Evolutionary conservation across 1,284 basidiomycete species (phyloP).

Genomic region (Hortiboletus rubellus): DNA sequence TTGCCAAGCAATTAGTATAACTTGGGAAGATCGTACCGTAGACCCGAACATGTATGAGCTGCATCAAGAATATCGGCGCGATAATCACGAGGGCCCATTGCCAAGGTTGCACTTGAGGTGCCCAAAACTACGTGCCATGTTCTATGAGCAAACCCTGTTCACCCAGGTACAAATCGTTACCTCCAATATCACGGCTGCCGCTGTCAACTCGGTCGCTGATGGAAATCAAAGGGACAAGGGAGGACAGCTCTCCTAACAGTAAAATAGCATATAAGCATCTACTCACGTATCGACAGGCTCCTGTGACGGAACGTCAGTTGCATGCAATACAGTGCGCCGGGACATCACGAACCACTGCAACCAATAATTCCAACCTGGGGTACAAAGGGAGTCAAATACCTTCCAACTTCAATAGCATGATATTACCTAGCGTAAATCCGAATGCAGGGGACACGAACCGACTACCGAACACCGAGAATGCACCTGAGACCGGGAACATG

Average conservation of each 20-base stretch:
- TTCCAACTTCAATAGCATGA: background rate
- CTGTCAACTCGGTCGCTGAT: slow-evolving; percentile 46
- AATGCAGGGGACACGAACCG: slow-evolving; percentile 52
- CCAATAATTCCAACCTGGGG: slow-evolving; percentile 55
- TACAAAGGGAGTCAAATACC: background rate
- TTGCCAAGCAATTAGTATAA: background rate
- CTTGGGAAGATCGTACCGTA: slow-evolving; percentile 40
- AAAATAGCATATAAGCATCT: background rate
- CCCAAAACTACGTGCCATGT: slow-evolving; percentile 41
- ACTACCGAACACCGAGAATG: slow-evolving; percentile 49
- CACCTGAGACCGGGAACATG: slow-evolving; percentile 49
- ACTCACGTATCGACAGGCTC: slow-evolving; percentile 43
- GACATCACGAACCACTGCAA: slow-evolving; percentile 46
- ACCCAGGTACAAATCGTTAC: slow-evolving; percentile 19
- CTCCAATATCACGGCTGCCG: slow-evolving; percentile 44
- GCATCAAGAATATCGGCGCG: slow-evolving; percentile 45
- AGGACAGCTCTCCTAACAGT: background rate
- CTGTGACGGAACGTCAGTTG: slow-evolving; percentile 21
- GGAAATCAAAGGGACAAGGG: background rate
- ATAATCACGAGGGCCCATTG: slow-evolving; percentile 55
- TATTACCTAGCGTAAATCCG: slow-evolving; percentile 51
- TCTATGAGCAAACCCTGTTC: background rate
- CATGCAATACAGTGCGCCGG: background rate
- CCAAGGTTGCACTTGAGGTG: slow-evolving; percentile 46
- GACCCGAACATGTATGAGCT: slow-evolving; percentile 47